Percentiles rank a stretch among this genome's conserved stretches.
These are phyloP conservation scores for Drechslera avenae DNA, from an alignment of 2,329 filamentous ascomycete species.

Conservation along the genomic window DNA sequence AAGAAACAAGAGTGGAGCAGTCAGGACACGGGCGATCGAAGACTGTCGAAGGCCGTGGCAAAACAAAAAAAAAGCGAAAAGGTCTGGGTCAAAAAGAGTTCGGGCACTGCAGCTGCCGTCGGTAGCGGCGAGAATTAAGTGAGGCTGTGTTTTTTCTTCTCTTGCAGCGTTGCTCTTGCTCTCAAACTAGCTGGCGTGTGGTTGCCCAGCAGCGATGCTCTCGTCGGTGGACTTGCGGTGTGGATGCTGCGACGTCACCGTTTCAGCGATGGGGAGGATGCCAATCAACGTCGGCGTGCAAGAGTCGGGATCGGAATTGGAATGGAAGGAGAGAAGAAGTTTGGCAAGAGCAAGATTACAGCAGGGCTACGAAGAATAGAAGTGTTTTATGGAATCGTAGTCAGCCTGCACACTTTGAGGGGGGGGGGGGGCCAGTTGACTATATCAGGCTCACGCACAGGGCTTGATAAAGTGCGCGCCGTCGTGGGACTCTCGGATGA, in stretches of 20 bases:
- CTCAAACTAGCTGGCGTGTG: constrained; percentile 3
- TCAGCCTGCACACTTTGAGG: constrained; percentile 9
- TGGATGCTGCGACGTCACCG: constrained; percentile 27
- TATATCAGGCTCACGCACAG: constrained; percentile 17
- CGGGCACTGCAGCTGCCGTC: not conserved
- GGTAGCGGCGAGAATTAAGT: constrained; percentile 4
- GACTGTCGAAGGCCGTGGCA: constrained; percentile 28
- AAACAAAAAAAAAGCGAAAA: constrained; percentile 15
- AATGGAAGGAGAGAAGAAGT: not conserved
- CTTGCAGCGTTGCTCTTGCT: not conserved
- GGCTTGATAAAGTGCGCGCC: constrained; percentile 1
- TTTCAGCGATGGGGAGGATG: constrained; percentile 15
- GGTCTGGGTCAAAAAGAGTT: constrained; percentile 11
- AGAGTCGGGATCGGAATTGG: constrained; percentile 3
- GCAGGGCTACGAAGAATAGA: constrained; percentile 6
- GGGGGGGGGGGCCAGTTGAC: constrained; percentile 13
- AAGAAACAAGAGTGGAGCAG: constrained; percentile 18
- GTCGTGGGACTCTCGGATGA: constrained; percentile 6
- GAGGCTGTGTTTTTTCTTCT: constrained; percentile 19
- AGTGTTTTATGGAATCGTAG: not conserved
- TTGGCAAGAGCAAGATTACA: not conserved
- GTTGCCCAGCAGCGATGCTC: constrained; percentile 22
- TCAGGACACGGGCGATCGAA: constrained; percentile 16
- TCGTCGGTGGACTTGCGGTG: constrained; percentile 21
- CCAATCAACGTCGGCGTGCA: constrained; percentile 3